These are phyloP conservation scores for Penicillium crystallinum DNA, from an alignment of 495 filamentous ascomycete genomes.

Conservation along the genomic window DNA sequence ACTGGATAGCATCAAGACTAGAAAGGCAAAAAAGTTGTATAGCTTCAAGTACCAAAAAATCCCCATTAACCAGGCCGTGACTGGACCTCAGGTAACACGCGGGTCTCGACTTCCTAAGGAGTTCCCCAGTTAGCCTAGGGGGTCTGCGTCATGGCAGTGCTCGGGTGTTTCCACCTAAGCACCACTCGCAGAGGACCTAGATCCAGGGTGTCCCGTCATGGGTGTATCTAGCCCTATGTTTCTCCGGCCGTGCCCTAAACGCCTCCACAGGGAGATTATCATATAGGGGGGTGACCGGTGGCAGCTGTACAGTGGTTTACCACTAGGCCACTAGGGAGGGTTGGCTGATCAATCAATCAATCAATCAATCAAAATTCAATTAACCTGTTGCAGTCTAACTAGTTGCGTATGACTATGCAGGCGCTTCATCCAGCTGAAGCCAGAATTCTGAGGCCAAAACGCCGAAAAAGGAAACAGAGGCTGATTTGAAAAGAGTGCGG, in stretches of 20 bases:
- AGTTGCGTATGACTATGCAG: neutral
- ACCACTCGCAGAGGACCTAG: neutral
- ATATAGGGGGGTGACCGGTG: neutral
- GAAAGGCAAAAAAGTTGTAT: neutral
- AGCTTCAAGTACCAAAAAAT: neutral
- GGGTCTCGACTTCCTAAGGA: neutral
- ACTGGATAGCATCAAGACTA: no score
- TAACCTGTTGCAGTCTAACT: neutral
- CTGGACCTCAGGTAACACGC: neutral
- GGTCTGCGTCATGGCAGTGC: neutral
- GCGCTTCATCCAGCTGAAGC: neutral
- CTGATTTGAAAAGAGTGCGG: neutral
- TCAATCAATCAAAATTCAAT: neutral
- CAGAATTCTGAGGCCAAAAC: neutral
- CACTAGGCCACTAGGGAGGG: neutral
- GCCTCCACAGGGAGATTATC: neutral
- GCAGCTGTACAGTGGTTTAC: neutral
- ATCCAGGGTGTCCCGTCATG: neutral
- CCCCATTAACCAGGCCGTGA: neutral
- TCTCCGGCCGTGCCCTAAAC: neutral
- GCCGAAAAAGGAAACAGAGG: neutral
- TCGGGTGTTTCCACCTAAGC: neutral
- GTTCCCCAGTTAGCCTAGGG: neutral
- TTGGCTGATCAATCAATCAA: no score
- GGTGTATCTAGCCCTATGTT: neutral